phyloP scores from a whole-genome alignment of 2,329 filamentous ascomycete genomes.

The Scytalidium sp. region DNA sequence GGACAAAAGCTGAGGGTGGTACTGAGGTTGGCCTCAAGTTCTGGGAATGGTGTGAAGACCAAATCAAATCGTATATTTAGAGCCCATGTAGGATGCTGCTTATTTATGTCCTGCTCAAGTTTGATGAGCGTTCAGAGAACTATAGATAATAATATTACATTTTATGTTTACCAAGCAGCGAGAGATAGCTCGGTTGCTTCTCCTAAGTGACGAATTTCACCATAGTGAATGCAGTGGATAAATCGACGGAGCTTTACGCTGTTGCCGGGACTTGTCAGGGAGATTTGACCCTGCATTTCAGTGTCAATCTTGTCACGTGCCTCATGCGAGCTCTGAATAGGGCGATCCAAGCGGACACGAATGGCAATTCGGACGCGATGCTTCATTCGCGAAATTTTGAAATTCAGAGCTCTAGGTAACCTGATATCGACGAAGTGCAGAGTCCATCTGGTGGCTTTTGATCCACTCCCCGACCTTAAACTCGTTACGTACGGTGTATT shows the following conservation, averaged over 20 bases:
- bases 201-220: no score
- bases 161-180: no score
- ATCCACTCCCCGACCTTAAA: not conserved
- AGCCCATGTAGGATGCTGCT: no score
- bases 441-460: not conserved
- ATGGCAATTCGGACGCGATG: not conserved
- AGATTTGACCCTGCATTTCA: no score
- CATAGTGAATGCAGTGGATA: no score
- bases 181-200: no score
- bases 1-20: constrained; percentile 30
- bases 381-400: not conserved
- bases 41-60: constrained; percentile 40
- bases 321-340: not conserved
- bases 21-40: constrained; percentile 32
- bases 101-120: no score
- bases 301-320: not conserved
- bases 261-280: no score
- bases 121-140: no score
- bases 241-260: no score
- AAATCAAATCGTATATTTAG: constrained; percentile 27
- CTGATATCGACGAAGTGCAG: not conserved
- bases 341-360: not conserved
- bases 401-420: not conserved
- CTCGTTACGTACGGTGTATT: not conserved
- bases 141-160: no score